These are phyloP conservation scores for Phytophthora quininea DNA, from an alignment of 352 stramenopile genomes.

Conservation along the genomic window DNA sequence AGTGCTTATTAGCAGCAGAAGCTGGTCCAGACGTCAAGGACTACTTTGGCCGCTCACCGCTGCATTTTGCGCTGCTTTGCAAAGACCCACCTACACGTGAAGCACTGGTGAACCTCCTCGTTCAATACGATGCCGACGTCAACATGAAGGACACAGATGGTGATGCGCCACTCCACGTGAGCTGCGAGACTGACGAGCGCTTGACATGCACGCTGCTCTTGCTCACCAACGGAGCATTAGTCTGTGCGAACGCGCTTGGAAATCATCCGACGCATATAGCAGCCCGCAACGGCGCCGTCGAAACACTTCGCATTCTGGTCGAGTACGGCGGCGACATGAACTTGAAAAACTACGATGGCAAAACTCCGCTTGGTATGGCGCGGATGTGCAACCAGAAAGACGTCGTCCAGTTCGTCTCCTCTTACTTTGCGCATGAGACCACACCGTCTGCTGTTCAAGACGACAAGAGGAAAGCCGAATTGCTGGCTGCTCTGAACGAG, in stretches of 20 bases:
- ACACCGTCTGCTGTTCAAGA: slow-evolving; percentile 10
- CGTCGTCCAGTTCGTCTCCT: slow-evolving; percentile 64
- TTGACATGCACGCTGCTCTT: slow-evolving; percentile 64
- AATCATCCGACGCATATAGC: slow-evolving; percentile 82
- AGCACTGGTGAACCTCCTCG: slow-evolving; percentile 56
- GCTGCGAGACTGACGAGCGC: slow-evolving; percentile 53
- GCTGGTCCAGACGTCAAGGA: slow-evolving; percentile 66
- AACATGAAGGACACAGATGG: slow-evolving; percentile 75
- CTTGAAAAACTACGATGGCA: slow-evolving; percentile 82
- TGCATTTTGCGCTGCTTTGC: slow-evolving; percentile 68
- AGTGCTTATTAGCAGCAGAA: slow-evolving; percentile 62
- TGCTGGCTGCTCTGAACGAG: slow-evolving; percentile 5
- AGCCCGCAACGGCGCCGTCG: slow-evolving; percentile 60
- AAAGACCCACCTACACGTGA: slow-evolving; percentile 25
- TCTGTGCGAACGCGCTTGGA: slow-evolving; percentile 62
- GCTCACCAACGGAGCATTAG: slow-evolving; percentile 56
- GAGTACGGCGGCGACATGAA: slow-evolving; percentile 87
- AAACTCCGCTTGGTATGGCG: slow-evolving; percentile 76
- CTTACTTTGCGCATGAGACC: slow-evolving; percentile 65
- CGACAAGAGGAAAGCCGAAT: slow-evolving; percentile 7
- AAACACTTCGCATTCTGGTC: slow-evolving; percentile 71
- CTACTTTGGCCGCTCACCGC: slow-evolving; percentile 64
- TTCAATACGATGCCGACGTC: slow-evolving; percentile 73
- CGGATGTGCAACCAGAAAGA: slow-evolving; percentile 65
- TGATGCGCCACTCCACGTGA: slow-evolving; percentile 69